Base-by-base conservation (phyloP, 805 yeast species). In the Saccharomycopsis microspora region DNA sequence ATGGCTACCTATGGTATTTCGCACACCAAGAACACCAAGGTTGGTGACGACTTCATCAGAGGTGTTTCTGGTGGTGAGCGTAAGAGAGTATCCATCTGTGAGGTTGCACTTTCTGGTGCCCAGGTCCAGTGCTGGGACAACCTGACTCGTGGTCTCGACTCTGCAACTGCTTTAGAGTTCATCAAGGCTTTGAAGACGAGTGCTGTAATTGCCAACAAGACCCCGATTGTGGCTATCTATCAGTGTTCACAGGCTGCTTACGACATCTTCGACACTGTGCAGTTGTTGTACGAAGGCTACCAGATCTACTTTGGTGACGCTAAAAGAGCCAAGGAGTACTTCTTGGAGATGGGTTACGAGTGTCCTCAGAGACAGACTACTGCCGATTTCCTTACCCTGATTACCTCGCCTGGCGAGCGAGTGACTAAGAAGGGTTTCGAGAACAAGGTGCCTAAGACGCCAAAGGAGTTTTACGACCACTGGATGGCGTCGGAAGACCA, bases 31-130 rank as follows among this genome's bases (percentile, higher is more conserved):
- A 67, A 78, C 58, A 80, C 86, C 32, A 69, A 76, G 48, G 85
- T 80, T 43, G 86, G 87, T 58, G 72, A 75, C 55, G 83, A 80
- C 53, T 70, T 72, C 43, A 75, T 79, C 32, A 71, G 85, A 60
- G 87, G 87, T 63, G 78, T 81, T 41, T 79, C 85, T 32, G 87
- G 86, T 60, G 87, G 86, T 66, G 84, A 80, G 63, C 67, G 86
- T 56, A 80, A 80, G 62, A 75, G 86, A 67, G 85, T 80, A 27
- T 78, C 85, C n/a, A 78, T 80, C 56, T 84, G 82, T 8, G 86
- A 80, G 63, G 83, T 72, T 42, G 57, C 70, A 10, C 56, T 68
- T 32, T 60, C 69, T 45, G 78, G 77, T 52, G 72, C 80, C 32
- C 64, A 63, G 50, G 54, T 72, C 39, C 74, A 70, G 55, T 71